Evolutionary conservation across 2,329 filamentous ascomycete species (phyloP).

Genomic region (Penicillium corylophilum): DNA sequence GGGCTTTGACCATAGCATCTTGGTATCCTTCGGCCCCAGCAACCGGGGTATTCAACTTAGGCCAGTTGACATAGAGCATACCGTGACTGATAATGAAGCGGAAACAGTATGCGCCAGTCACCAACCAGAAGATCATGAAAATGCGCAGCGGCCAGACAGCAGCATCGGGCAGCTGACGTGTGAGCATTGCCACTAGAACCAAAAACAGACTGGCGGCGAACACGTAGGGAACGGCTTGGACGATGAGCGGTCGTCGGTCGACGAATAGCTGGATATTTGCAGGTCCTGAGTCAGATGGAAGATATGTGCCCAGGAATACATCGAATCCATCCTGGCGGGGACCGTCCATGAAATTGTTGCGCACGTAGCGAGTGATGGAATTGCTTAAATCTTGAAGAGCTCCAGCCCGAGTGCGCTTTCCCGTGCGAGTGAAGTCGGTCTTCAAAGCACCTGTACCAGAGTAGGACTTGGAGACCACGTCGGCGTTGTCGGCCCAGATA

Average conservation of each 20-base stretch:
- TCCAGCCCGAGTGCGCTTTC: conserved; percentile 80
- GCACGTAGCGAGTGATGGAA: conserved; percentile 81
- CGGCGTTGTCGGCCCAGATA: conserved; percentile 97
- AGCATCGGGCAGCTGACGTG: conserved; percentile 68
- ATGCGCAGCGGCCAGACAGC: conserved; percentile 77
- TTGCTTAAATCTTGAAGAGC: conserved; percentile 84
- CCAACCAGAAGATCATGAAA: conserved; percentile 76
- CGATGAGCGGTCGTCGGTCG: conserved; percentile 78
- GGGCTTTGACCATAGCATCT: conserved; percentile 78
- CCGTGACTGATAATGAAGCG: conserved; percentile 81
- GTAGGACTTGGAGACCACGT: conserved; percentile 88
- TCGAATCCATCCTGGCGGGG: conserved; percentile 95
- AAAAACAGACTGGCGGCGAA: conserved; percentile 84
- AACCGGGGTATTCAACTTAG: conserved; percentile 85
- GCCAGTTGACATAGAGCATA: conserved; percentile 98
- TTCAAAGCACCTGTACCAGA: conserved; percentile 96
- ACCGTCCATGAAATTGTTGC: conserved; percentile 93
- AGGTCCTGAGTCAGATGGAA: conserved; percentile 69
- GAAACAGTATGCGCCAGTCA: conserved; percentile 67
- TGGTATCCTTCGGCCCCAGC: conserved; percentile 86
- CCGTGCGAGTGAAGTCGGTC: conserved; percentile 95
- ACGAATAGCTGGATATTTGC: conserved; percentile 74
- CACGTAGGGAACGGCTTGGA: conserved; percentile 92
- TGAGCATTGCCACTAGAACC: conserved; percentile 71
- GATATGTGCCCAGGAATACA: conserved; percentile 84